A percentile compares a stretch with the other conserved stretches of the same genome.
These are phyloP conservation scores for Mycena sanguinolenta DNA, from an alignment of 768 basidiomycete species.

Conservation along the genomic window DNA sequence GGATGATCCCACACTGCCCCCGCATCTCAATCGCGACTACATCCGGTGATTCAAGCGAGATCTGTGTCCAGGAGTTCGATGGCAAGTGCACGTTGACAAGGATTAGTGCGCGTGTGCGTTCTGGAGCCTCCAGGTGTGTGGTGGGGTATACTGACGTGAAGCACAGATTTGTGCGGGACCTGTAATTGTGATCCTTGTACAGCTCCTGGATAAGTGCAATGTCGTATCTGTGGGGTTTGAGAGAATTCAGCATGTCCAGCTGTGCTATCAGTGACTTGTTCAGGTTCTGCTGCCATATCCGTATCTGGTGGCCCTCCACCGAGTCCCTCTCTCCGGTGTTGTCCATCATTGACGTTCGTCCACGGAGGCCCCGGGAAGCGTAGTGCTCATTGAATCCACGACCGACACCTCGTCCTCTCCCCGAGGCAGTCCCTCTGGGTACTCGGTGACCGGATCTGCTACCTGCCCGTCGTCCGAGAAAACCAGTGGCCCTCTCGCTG, in stretches of 20 bases:
- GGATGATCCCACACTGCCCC: constrained; percentile 23
- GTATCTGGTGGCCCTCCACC: constrained; percentile 20
- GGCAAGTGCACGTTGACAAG: constrained; percentile 17
- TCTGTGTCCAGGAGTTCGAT: constrained; percentile 36
- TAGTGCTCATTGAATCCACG: too few species aligned
- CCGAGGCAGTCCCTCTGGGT: too few species aligned
- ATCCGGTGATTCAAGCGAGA: too few species aligned
- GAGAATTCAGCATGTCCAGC: constrained; percentile 12
- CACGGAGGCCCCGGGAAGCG: not conserved
- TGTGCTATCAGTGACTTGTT: constrained; percentile 39
- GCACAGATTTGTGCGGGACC: constrained; percentile 20
- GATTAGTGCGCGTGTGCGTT: not conserved
- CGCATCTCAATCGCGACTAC: too few species aligned
- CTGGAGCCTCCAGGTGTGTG: constrained; percentile 3
- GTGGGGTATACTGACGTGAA: constrained; percentile 45
- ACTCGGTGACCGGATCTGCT: too few species aligned
- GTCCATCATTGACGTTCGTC: not conserved
- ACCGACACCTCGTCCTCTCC: too few species aligned
- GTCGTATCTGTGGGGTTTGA: constrained; percentile 32
- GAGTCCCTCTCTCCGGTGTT: too few species aligned
- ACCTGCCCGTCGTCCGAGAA: too few species aligned
- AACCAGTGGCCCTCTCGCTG: too few species aligned
- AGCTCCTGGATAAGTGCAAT: constrained; percentile 37
- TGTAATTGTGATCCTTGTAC: constrained; percentile 14
- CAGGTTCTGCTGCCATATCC: constrained; percentile 44